These are phyloP conservation scores for Scutellaria galericulata DNA, from an alignment of 257 asterid genomes.

Conservation along the genomic window DNA sequence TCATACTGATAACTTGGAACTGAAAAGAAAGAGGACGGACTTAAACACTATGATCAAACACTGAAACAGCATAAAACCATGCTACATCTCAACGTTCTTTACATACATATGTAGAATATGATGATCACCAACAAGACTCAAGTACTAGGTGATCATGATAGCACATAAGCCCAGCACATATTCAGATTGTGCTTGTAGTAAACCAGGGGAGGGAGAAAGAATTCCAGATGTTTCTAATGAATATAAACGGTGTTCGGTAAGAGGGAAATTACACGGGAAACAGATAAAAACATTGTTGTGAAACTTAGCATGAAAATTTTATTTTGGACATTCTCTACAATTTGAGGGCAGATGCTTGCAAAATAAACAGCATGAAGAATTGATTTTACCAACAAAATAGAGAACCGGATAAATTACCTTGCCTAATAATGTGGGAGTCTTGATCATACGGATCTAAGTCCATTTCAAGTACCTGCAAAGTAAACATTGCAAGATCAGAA, in stretches of 20 bases:
- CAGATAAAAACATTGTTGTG: not conserved
- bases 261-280: not conserved
- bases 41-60: conserved; percentile 29
- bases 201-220: not conserved
- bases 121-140: not conserved
- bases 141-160: conserved; percentile 4
- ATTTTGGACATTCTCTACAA: conserved; percentile 7
- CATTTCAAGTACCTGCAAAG: conserved; percentile 87
- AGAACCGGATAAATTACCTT: conserved; percentile 54
- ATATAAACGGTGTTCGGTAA: not conserved
- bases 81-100: conserved; percentile 15
- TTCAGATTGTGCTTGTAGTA: conserved; percentile 3
- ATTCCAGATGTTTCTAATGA: conserved; percentile 16
- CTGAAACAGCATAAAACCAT: conserved; percentile 16
- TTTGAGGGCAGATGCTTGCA: conserved; percentile 12
- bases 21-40: conserved; percentile 43
- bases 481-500: conserved; percentile 33
- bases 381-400: conserved; percentile 28
- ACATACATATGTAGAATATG: not conserved
- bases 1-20: conserved; percentile 71
- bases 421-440: conserved; percentile 49
- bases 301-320: conserved; percentile 6
- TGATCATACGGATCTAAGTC: conserved; percentile 84
- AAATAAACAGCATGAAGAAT: conserved; percentile 8
- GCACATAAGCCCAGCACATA: conserved; percentile 13